A percentile compares a stretch with the other conserved stretches of the same genome.
Evolutionary conservation across 371 early-diverging fungal genomes (phyloP).

Genomic region (Thermomucor indicae-seudaticae): DNA sequence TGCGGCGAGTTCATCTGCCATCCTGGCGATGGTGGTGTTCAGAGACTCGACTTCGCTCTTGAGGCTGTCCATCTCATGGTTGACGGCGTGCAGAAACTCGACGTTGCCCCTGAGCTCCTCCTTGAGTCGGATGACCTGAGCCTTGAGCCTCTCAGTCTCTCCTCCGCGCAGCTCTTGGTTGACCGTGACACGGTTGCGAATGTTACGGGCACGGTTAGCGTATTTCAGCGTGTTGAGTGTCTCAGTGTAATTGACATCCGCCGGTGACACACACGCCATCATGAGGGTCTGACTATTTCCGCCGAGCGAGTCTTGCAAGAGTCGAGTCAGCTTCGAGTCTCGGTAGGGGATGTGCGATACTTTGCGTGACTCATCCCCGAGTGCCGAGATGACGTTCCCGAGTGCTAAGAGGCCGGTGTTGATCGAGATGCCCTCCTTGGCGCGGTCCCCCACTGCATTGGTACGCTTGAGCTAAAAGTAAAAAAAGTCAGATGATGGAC

Average conservation of each 20-base stretch:
- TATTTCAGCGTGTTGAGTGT: slow-evolving; percentile 90
- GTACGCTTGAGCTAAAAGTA: slow-evolving; percentile 79
- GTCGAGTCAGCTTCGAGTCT: slow-evolving; percentile 93
- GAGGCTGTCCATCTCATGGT: slow-evolving; percentile 40
- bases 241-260: slow-evolving; percentile 75
- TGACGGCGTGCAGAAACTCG: slow-evolving; percentile 35
- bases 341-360: slow-evolving; percentile 89
- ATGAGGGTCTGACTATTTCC: slow-evolving; percentile 88
- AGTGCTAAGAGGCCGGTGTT: slow-evolving; percentile 96
- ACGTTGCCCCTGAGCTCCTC: slow-evolving; percentile 34
- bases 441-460: slow-evolving; percentile 87
- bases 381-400: slow-evolving; percentile 98
- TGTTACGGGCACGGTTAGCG: slow-evolving; percentile 83
- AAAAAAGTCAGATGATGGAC: not conserved
- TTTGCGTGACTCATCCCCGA: slow-evolving; percentile 77
- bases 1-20: slow-evolving; percentile 15
- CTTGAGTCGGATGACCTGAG: slow-evolving; percentile 24
- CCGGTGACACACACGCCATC: slow-evolving; percentile 88
- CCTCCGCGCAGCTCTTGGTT: slow-evolving; percentile 25
- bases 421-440: slow-evolving; percentile 96
- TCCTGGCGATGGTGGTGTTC: slow-evolving; percentile 6
- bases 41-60: slow-evolving; percentile 23
- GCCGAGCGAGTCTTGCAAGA: slow-evolving; percentile 94
- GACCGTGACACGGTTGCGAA: slow-evolving; percentile 68
- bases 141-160: slow-evolving; percentile 21